These are phyloP conservation scores for Penicillium antarcticum DNA, from an alignment of 495 filamentous ascomycete genomes.

Conservation along the genomic window DNA sequence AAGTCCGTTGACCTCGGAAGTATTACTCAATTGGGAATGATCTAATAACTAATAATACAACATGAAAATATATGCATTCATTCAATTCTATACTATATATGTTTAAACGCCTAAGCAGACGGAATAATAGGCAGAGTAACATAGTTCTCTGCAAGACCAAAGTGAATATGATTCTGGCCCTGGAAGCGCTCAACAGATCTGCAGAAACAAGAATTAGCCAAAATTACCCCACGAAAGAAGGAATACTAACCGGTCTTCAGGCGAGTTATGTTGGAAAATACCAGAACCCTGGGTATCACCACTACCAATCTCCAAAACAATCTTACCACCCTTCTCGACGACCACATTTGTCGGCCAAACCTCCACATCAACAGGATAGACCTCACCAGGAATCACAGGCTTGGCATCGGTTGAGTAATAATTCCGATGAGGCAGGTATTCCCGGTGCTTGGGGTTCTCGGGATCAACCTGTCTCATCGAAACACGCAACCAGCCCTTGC, in stretches of 20 bases:
- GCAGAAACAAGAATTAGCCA: neutral
- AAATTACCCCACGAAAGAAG: neutral
- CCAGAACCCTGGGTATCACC: conserved; percentile 62
- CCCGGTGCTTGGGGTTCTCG: conserved; percentile 44
- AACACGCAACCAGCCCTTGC: conserved; percentile 46
- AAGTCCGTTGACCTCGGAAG: neutral
- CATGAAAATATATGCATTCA: no score
- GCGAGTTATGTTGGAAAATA: conserved; percentile 53
- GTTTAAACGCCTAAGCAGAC: conserved; percentile 1
- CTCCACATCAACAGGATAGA: conserved; percentile 64
- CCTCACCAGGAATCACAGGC: conserved; percentile 49
- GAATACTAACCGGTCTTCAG: conserved; percentile 37
- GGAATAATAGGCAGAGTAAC: conserved; percentile 56
- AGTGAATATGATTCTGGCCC: conserved; percentile 54
- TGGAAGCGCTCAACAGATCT: conserved; percentile 45
- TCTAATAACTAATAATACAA: no score
- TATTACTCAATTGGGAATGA: neutral
- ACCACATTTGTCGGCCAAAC: conserved; percentile 69
- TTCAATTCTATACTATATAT: neutral
- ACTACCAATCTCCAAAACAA: conserved; percentile 56
- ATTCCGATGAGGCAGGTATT: conserved; percentile 57
- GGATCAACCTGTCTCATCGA: conserved; percentile 51
- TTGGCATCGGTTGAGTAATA: conserved; percentile 56
- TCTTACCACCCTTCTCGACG: conserved; percentile 45
- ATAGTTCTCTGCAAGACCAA: conserved; percentile 52